Conservation (phyloP, 805 yeast genomes). For the Kodamaea hsintzibuensis region DNA sequence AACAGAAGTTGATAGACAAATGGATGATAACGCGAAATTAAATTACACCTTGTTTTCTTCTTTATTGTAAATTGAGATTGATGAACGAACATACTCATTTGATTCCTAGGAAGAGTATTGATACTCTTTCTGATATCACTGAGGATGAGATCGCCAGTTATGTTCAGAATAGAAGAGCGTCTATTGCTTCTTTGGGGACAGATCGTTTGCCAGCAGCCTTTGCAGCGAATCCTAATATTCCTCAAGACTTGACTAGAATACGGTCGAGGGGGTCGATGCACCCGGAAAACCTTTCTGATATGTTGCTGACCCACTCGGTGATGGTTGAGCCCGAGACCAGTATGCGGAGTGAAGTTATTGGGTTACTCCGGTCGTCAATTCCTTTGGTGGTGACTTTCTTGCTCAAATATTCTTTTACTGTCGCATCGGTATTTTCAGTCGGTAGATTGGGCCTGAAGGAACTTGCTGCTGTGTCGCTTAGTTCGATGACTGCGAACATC, state of each 20-base stretch:
- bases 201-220: constrained; percentile 8
- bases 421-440: constrained; percentile 76
- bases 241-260: constrained; percentile 17
- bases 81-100: constrained; percentile 3
- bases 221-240: constrained; percentile 12
- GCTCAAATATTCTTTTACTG: constrained; percentile 69
- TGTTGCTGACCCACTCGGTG: constrained; percentile 26
- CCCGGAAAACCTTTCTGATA: constrained; percentile 17
- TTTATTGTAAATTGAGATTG: not conserved
- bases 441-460: constrained; percentile 72
- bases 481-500: constrained; percentile 77
- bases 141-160: constrained; percentile 40
- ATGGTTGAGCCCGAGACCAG: constrained; percentile 47
- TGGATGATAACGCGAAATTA: not conserved
- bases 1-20: not conserved
- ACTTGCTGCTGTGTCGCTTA: constrained; percentile 73
- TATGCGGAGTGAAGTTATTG: constrained; percentile 37
- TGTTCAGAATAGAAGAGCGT: constrained; percentile 40
- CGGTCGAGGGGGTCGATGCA: constrained; percentile 16
- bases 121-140: constrained; percentile 18
- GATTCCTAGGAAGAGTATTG: constrained; percentile 3
- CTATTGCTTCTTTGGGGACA: constrained; percentile 36
- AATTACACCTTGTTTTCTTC: not conserved
- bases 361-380: constrained; percentile 42
- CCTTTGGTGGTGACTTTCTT: constrained; percentile 70